Base-by-base conservation (phyloP, 2,329 filamentous ascomycete species). In the Alternaria triticina region DNA sequence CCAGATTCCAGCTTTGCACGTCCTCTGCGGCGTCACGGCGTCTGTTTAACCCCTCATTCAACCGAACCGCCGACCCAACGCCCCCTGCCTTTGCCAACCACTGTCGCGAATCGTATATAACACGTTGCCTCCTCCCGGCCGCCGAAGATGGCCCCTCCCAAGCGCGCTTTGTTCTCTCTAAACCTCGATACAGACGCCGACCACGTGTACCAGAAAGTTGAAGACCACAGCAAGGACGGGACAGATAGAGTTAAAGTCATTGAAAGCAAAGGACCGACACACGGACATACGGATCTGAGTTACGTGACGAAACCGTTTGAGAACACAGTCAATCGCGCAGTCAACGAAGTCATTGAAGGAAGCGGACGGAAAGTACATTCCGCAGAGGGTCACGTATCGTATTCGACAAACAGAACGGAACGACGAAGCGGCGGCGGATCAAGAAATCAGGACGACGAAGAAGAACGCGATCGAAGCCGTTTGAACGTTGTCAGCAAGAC, bases 141-240 rank as follows among this genome's bases (percentile, higher is more conserved):
- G 17, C 33, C 56, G 22, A 55, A 57, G 62, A 74, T 72, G 71
- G 57, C 65, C 51, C 62, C 71, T 28, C 71, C 73, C 10, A 78
- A 77, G 55, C 74, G 77, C 62, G 72, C 75, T 5, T 58, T 81
- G 57, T 76, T 82, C 66, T 77, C 76, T 0, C 77, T 81, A 12
- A 80, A 79, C 56, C 70, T 82, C 62, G 74, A 80, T 59, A 80
- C 79, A 20, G 74, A 82, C 69, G 71, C 77, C 23, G 75, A 81
- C 30, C 76, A 80, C 65, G 70, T 81, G 17, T 76, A 77, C 68
- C 74, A 80, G 46, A 77, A 77, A 61, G 71, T 81, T 58, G 69
- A 76, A 45, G 69, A 81, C 63, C 76, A 80, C 44, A 78, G 71
- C 40, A 78, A 73, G 47, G 66, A 69, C 45, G 71, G 70, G 54